Evolutionary conservation across 176 grass and related monocot species (phyloP).

Genomic region (Musa schizocarpa): DNA sequence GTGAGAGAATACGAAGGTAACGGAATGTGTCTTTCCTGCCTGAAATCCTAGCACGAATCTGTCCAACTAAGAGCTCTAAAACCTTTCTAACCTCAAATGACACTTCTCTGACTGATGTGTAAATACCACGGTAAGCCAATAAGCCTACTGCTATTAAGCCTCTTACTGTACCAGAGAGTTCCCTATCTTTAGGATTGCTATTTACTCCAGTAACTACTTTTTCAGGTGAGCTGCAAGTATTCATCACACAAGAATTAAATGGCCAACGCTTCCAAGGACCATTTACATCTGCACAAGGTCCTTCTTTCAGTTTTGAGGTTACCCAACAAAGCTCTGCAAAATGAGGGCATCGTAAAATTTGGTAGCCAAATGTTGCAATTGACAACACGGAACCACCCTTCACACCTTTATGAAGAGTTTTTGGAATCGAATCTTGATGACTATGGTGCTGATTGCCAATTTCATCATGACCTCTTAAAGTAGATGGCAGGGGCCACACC

Average conservation of each 20-base stretch:
- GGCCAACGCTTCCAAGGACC: slow-evolving; percentile 96
- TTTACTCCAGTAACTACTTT: slow-evolving; percentile 44
- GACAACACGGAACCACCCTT: slow-evolving; percentile 41
- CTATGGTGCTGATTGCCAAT: slow-evolving; percentile 21
- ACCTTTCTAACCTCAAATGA: slow-evolving; percentile 83
- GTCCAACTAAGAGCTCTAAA: slow-evolving; percentile 66
- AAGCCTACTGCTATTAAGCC: slow-evolving; percentile 87
- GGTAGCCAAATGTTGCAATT: slow-evolving; percentile 74
- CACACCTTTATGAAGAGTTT: slow-evolving; percentile 32
- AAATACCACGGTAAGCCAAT: slow-evolving; percentile 76
- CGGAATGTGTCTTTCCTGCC: slow-evolving; percentile 50
- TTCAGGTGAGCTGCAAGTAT: slow-evolving; percentile 26
- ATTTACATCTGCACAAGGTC: slow-evolving; percentile 78
- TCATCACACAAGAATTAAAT: slow-evolving; percentile 85
- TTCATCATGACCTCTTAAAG: slow-evolving; percentile 22
- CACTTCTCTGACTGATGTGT: slow-evolving; percentile 67
- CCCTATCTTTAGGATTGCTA: slow-evolving; percentile 43
- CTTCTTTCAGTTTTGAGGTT: slow-evolving; percentile 79
- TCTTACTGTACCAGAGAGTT: slow-evolving; percentile 42
- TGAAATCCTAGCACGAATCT: slow-evolving; percentile 61
- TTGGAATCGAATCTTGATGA: slow-evolving; percentile 22
- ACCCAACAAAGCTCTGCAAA: slow-evolving; percentile 96
- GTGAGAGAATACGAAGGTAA: slow-evolving; percentile 72
- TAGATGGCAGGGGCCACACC: slow-evolving; percentile 22
- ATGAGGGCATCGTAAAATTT: slow-evolving; percentile 77